These are phyloP conservation scores for Backusella luteola DNA, from an alignment of 192 early-diverging fungal genomes.

Conservation along the genomic window DNA sequence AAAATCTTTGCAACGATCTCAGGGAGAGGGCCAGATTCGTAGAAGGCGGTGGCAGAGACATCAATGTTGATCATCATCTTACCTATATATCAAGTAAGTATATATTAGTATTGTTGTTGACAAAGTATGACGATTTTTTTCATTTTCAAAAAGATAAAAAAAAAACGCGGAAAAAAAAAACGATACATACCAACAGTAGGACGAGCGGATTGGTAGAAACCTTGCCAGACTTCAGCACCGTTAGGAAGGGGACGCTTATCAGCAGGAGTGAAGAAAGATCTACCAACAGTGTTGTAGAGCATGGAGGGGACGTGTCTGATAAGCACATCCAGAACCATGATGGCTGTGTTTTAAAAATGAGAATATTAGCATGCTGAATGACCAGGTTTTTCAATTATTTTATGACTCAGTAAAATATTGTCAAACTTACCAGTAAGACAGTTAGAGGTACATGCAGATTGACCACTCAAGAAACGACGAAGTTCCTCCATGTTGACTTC, in stretches of 20 bases:
- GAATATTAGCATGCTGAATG: not conserved
- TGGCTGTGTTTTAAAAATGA: conserved; percentile 31
- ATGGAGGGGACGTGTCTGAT: conserved; percentile 84
- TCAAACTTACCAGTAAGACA: conserved; percentile 39
- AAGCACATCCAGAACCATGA: conserved; percentile 77
- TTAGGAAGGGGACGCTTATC: conserved; percentile 50
- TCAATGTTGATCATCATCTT: conserved; percentile 76
- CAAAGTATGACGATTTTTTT: not conserved
- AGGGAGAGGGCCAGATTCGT: conserved; percentile 63
- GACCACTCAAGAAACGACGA: conserved; percentile 46
- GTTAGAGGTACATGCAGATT: conserved; percentile 41
- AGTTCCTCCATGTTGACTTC: conserved; percentile 68
- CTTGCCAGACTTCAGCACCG: conserved; percentile 90
- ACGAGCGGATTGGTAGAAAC: conserved; percentile 86
- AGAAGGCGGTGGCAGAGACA: conserved; percentile 68
- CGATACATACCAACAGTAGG: conserved; percentile 60
- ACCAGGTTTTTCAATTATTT: not conserved
- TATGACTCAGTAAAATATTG: not conserved
- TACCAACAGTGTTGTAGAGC: conserved; percentile 73
- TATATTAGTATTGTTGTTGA: not conserved
- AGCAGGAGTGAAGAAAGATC: conserved; percentile 90
- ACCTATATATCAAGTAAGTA: conserved; percentile 21
- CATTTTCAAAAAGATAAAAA: not conserved
- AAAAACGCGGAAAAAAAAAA: not conserved
- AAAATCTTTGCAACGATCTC: conserved; percentile 72